A percentile compares a stretch with the other conserved stretches of the same genome.
Evolutionary conservation across 2,329 filamentous ascomycete genomes (phyloP).

Genomic region (Amauroascus niger): DNA sequence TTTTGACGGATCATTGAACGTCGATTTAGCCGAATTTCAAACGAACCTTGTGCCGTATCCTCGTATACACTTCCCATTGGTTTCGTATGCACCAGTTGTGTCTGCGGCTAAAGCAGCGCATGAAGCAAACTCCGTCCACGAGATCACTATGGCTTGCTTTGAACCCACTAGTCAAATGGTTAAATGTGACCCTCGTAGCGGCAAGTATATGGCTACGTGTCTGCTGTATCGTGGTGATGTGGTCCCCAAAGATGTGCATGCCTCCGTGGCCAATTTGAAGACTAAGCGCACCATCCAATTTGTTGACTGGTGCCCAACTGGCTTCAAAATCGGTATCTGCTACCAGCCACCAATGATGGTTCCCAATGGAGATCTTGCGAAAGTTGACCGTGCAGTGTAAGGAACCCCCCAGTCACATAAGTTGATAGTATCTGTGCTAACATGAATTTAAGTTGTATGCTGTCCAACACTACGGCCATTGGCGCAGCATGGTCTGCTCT

Average conservation of each 20-base stretch:
- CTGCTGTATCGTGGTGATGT: conserved; percentile 59
- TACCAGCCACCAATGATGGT: conserved; percentile 50
- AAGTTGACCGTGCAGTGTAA: conserved; percentile 44
- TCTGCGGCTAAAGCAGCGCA: conserved; percentile 64
- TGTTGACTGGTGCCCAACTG: conserved; percentile 60
- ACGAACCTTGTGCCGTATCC: conserved; percentile 60
- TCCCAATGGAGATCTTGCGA: conserved; percentile 45
- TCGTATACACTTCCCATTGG: conserved; percentile 57
- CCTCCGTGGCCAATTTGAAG: conserved; percentile 53
- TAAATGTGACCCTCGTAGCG: conserved; percentile 55
- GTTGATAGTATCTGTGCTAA: background rate
- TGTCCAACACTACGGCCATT: conserved; percentile 59
- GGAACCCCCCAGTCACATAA: background rate
- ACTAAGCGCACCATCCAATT: conserved; percentile 56
- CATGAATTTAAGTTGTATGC: conserved; percentile 40
- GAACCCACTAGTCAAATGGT: conserved; percentile 63
- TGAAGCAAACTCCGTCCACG: conserved; percentile 91
- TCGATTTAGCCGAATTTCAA: conserved; percentile 60
- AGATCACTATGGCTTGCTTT: conserved; percentile 54
- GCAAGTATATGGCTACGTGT: conserved; percentile 60
- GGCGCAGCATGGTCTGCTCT: conserved; percentile 56
- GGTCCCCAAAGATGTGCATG: conserved; percentile 52
- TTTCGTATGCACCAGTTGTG: conserved; percentile 56
- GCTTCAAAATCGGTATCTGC: conserved; percentile 61
- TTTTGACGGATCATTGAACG: conserved; percentile 58